Percentiles rank a stretch among this genome's conserved stretches.
phyloP scores from a whole-genome alignment of 768 basidiomycete genomes.

The Sarcomyxa edulis region DNA sequence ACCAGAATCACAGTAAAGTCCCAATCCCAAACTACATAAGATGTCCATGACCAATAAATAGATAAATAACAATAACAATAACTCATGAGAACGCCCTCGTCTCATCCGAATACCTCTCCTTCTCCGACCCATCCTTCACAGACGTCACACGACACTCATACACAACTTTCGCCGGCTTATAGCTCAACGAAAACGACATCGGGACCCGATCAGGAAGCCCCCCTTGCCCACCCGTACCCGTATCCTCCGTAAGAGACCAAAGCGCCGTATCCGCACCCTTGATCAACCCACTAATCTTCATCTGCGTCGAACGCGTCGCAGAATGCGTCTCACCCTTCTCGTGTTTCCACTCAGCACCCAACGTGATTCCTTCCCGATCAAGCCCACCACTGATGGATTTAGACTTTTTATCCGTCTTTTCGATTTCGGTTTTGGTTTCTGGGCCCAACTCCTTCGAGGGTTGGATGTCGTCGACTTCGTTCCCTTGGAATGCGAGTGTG shows the following conservation, averaged over 20 bases:
- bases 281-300: not conserved
- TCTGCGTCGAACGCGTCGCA: not conserved
- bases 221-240: not conserved
- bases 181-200: not conserved
- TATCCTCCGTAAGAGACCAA: not conserved
- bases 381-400: not conserved
- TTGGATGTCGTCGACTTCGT: not conserved
- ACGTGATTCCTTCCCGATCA: not conserved
- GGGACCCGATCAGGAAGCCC: not conserved
- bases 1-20: too few relatives aligned
- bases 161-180: not conserved
- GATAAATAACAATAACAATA: too few relatives aligned
- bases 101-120: too few relatives aligned
- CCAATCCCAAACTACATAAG: too few relatives aligned
- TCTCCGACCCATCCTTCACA: too few relatives aligned
- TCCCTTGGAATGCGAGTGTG: not conserved
- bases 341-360: not conserved
- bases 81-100: too few relatives aligned
- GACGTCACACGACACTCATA: not conserved
- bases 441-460: not conserved
- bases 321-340: not conserved
- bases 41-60: too few relatives aligned
- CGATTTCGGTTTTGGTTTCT: not conserved
- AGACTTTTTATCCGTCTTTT: not conserved
- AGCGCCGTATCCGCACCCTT: not conserved